Conservation (phyloP, 2,329 filamentous ascomycete genomes). For the Didymella pinodella region DNA sequence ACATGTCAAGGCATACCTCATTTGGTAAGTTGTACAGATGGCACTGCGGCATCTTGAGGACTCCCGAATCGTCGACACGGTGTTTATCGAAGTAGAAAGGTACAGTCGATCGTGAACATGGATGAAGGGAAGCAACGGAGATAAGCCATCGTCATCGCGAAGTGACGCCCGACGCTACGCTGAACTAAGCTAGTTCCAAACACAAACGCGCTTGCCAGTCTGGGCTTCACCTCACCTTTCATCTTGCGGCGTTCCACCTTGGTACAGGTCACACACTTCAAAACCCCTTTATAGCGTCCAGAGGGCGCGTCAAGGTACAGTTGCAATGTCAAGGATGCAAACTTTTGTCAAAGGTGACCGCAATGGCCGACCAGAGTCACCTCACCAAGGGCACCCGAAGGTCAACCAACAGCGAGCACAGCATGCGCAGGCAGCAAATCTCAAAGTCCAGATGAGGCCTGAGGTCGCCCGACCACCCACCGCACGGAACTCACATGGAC, state of each 20-base stretch:
- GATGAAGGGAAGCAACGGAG: slow-evolving; percentile 33
- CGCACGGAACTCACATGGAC: slow-evolving; percentile 6
- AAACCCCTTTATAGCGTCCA: not conserved
- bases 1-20: slow-evolving; percentile 36
- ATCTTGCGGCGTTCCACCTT: slow-evolving; percentile 19
- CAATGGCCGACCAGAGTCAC: slow-evolving; percentile 11
- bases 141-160: slow-evolving; percentile 44
- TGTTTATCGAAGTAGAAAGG: not conserved
- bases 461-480: slow-evolving; percentile 24
- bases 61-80: not conserved
- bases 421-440: slow-evolving; percentile 30
- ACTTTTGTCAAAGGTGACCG: slow-evolving; percentile 29
- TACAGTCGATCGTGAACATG: slow-evolving; percentile 7
- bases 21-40: slow-evolving; percentile 50
- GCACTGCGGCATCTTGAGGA: slow-evolving; percentile 36
- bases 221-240: slow-evolving; percentile 30
- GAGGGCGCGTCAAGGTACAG: not conserved
- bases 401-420: slow-evolving; percentile 24
- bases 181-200: slow-evolving; percentile 28
- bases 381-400: slow-evolving; percentile 3
- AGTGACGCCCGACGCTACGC: slow-evolving; percentile 10
- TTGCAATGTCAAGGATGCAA: slow-evolving; percentile 24
- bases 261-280: slow-evolving; percentile 7
- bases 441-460: slow-evolving; percentile 29
- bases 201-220: slow-evolving; percentile 40